These are phyloP conservation scores for Chytriomyces sp. DNA, from an alignment of 192 early-diverging fungal species.

Conservation along the genomic window DNA sequence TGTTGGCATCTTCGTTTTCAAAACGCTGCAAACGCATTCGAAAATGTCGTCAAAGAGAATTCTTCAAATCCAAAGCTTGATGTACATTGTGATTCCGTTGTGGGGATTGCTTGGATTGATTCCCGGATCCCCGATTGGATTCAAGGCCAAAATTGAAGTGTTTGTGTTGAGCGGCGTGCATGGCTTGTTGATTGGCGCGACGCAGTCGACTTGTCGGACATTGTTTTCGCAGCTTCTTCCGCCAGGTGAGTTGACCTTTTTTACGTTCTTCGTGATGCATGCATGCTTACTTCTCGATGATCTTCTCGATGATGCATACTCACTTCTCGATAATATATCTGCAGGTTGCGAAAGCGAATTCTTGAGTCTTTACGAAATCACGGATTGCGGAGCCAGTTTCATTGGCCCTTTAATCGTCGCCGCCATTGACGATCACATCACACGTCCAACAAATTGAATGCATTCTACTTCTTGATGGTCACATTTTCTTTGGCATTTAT, in stretches of 20 bases:
- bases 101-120: conserved; percentile 25
- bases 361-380: conserved; percentile 69
- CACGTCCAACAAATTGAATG: conserved; percentile 58
- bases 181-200: conserved; percentile 62
- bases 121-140: conserved; percentile 51
- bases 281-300: no score
- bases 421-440: conserved; percentile 54
- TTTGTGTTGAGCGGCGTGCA: conserved; percentile 48
- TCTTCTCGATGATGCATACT: no score
- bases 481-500: not conserved
- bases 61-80: conserved; percentile 19
- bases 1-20: conserved; percentile 19
- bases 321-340: no score
- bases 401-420: conserved; percentile 73
- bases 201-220: conserved; percentile 56
- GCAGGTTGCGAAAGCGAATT: conserved; percentile 68
- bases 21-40: conserved; percentile 5
- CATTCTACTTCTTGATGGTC: conserved; percentile 57
- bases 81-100: conserved; percentile 25
- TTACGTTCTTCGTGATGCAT: conserved; percentile 49
- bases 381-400: conserved; percentile 64
- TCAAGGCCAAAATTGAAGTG: conserved; percentile 60
- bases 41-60: conserved; percentile 20
- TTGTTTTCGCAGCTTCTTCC: conserved; percentile 71
- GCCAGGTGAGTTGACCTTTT: conserved; percentile 62